Percentiles rank a stretch among this genome's conserved stretches.
Evolutionary conservation across 345 rosid species (phyloP).

Genomic region (Rhizophora apiculata): DNA sequence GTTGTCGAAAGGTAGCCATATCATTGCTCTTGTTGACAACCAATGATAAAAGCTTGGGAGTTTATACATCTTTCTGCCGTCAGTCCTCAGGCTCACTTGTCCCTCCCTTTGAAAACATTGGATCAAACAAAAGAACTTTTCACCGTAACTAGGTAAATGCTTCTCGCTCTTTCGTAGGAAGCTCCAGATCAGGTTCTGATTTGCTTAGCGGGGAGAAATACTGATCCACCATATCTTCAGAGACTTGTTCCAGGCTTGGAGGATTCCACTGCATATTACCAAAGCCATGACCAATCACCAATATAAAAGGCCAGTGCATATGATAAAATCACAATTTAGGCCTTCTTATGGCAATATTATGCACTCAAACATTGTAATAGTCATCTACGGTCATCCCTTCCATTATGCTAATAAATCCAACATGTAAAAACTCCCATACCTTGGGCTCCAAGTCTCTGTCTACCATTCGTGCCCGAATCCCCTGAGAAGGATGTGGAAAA

Average conservation of each 20-base stretch:
- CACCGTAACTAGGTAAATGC: slow-evolving; percentile 30
- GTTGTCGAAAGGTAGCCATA: too few relatives aligned
- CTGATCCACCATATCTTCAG: slow-evolving; percentile 72
- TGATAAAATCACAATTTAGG: not conserved
- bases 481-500: slow-evolving; percentile 34
- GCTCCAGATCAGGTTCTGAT: slow-evolving; percentile 64
- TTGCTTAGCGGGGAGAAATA: slow-evolving; percentile 59
- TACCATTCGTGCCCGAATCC: slow-evolving; percentile 81
- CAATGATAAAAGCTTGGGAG: too few relatives aligned
- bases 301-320: not conserved
- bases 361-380: not conserved
- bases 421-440: slow-evolving; percentile 31
- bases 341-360: not conserved
- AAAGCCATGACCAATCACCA: not conserved
- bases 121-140: not conserved
- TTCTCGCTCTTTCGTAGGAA: slow-evolving; percentile 81
- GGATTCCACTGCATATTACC: slow-evolving; percentile 75
- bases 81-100: too few relatives aligned
- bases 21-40: too few relatives aligned
- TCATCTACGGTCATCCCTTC: not conserved
- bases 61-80: too few relatives aligned
- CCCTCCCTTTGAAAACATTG: not conserved
- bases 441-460: slow-evolving; percentile 73
- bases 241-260: slow-evolving; percentile 61
- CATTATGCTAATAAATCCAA: not conserved